These are phyloP conservation scores for Alternaria viburni DNA, from an alignment of 2,329 filamentous ascomycete species.

Conservation along the genomic window DNA sequence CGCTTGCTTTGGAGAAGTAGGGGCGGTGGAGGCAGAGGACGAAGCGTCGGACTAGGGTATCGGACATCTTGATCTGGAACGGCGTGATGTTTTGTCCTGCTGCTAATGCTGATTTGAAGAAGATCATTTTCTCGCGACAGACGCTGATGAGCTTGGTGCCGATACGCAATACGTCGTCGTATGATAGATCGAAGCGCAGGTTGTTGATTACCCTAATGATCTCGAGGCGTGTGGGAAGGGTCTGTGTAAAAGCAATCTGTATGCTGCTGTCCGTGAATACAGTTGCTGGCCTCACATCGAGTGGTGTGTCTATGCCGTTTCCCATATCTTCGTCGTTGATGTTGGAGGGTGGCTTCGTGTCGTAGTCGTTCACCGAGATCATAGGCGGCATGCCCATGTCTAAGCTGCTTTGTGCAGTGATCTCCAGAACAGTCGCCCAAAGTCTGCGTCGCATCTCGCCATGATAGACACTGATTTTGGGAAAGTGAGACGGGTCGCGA, in stretches of 20 bases:
- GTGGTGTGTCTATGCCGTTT: conserved; percentile 31
- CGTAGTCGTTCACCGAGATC: conserved; percentile 46
- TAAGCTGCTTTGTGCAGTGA: conserved; percentile 47
- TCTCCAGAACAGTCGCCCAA: conserved; percentile 44
- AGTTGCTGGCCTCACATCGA: conserved; percentile 24
- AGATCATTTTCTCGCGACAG: conserved; percentile 26
- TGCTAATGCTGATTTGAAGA: conserved; percentile 21
- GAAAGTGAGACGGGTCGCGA: conserved; percentile 47
- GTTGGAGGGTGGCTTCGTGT: conserved; percentile 48
- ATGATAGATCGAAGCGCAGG: conserved; percentile 37
- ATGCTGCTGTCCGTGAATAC: conserved; percentile 48
- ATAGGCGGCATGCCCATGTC: conserved; percentile 48
- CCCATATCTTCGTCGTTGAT: conserved; percentile 50
- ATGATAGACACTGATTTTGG: conserved; percentile 43
- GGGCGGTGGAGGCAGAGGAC: conserved; percentile 61
- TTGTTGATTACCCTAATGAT: conserved; percentile 45
- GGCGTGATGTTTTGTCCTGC: conserved; percentile 13
- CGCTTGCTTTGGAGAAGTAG: conserved; percentile 53
- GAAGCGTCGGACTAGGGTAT: conserved; percentile 62
- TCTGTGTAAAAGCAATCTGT: conserved; percentile 43
- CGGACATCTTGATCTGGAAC: conserved; percentile 58
- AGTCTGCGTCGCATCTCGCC: conserved; percentile 48
- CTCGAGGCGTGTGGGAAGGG: conserved; percentile 45
- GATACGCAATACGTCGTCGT: conserved; percentile 37
- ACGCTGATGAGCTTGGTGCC: conserved; percentile 31